Evolutionary conservation across 805 yeast genomes (phyloP).

Genomic region (Suhomyces faveliae): DNA sequence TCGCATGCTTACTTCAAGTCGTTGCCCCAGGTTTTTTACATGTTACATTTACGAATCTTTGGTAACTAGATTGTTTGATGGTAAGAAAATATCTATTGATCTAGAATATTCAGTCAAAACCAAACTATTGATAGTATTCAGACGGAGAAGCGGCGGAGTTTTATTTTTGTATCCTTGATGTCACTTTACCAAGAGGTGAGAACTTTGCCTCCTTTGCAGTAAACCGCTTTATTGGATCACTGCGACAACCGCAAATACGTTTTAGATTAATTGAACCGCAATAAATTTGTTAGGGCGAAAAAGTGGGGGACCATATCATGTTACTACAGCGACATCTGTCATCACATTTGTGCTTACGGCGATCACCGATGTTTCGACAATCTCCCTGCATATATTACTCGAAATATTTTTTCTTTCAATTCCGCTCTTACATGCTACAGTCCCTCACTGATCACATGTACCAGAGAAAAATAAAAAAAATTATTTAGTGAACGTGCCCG

Average conservation of each 20-base stretch:
- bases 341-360: background rate
- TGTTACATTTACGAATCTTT: background rate
- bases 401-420: background rate
- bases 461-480: background rate
- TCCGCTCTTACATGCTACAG: background rate
- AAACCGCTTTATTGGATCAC: background rate
- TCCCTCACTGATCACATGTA: background rate
- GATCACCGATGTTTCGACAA: background rate
- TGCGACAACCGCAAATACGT: background rate
- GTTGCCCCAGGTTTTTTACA: slow-evolving; percentile 1
- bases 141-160: background rate
- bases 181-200: no score
- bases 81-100: background rate
- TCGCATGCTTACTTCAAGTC: background rate
- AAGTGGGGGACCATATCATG: background rate
- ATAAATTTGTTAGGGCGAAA: background rate
- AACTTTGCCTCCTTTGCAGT: background rate
- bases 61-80: background rate
- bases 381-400: background rate
- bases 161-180: background rate
- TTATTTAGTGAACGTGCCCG: background rate
- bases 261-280: background rate
- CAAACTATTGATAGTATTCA: background rate
- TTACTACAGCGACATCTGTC: background rate
- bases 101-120: background rate